Conservation (phyloP, 2,329 filamentous ascomycete genomes). For the Penicillium crustosum region DNA sequence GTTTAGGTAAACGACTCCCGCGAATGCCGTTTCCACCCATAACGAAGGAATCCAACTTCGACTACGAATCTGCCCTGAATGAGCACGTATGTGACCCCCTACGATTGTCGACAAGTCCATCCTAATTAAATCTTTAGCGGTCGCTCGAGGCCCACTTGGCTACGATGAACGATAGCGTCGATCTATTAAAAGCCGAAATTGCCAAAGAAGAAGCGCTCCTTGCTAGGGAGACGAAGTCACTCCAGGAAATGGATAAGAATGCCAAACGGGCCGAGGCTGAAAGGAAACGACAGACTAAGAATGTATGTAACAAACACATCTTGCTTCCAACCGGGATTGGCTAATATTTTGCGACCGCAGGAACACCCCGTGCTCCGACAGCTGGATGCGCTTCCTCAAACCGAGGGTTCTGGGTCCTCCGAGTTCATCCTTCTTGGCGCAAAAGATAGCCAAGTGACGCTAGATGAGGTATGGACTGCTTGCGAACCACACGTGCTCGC, state of each 20-base stretch:
- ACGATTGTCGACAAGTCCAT: not conserved
- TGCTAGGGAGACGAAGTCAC: conserved; percentile 40
- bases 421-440: conserved; percentile 31
- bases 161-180: conserved; percentile 41
- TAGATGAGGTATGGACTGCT: conserved; percentile 35
- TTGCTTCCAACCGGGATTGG: not conserved
- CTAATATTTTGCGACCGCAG: conserved; percentile 28
- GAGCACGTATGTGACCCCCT: conserved; percentile 39
- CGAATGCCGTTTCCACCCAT: conserved; percentile 49
- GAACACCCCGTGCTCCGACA: conserved; percentile 43
- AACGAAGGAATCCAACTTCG: conserved; percentile 44
- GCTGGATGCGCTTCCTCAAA: conserved; percentile 28
- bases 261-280: conserved; percentile 42
- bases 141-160: conserved; percentile 41
- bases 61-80: conserved; percentile 45
- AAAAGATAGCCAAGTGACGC: conserved; percentile 27
- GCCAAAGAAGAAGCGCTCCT: conserved; percentile 44
- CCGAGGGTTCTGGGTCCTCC: conserved; percentile 18
- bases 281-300: conserved; percentile 43
- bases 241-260: conserved; percentile 46
- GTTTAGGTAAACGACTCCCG: conserved; percentile 43
- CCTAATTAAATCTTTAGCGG: conserved; percentile 29
- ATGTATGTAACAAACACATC: conserved; percentile 29
- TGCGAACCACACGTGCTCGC: not conserved
- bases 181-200: conserved; percentile 44